These are phyloP conservation scores for Cryptococcus sp. DNA, from an alignment of 1,284 basidiomycete species.

Conservation along the genomic window DNA sequence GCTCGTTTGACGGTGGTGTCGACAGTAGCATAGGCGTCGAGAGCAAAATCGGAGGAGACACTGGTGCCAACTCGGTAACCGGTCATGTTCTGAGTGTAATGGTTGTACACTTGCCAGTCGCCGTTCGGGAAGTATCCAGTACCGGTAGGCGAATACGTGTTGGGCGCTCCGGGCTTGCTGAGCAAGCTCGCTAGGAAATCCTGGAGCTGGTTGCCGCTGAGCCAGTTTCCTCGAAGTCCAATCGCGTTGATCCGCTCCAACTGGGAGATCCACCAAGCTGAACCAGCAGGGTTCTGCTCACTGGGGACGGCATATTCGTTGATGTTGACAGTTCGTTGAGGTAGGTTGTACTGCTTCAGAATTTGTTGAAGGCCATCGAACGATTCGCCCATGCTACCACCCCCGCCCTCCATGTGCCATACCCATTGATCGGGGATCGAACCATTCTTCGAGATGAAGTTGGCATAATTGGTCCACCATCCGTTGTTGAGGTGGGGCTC, in stretches of 20 bases:
- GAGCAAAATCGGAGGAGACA: constrained; percentile 5
- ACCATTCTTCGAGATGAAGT: constrained; percentile 1
- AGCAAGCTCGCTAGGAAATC: constrained; percentile 8
- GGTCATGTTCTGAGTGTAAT: constrained; percentile 7
- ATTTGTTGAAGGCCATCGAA: constrained; percentile 3
- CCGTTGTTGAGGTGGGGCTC: constrained; percentile 5
- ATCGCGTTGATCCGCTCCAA: constrained; percentile 6
- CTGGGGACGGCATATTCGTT: constrained; percentile 10
- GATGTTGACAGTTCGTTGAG: constrained; percentile 6
- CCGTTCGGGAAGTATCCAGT: constrained; percentile 9
- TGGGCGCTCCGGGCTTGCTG: constrained; percentile 5
- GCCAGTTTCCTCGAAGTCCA: constrained; percentile 11
- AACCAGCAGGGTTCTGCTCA: constrained; percentile 6
- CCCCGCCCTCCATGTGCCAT: constrained; percentile 10
- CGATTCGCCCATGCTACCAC: neutral
- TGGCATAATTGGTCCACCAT: constrained; percentile 9
- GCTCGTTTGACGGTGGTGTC: constrained; percentile 4
- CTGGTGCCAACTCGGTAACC: constrained; percentile 6
- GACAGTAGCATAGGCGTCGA: constrained; percentile 8
- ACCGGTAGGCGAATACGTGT: constrained; percentile 4
- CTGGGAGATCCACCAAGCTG: constrained; percentile 10
- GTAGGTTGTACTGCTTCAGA: constrained; percentile 3
- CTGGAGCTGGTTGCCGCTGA: constrained; percentile 7
- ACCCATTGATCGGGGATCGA: constrained; percentile 7
- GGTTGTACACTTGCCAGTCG: constrained; percentile 13